Evolutionary conservation across 2,329 filamentous ascomycete species (phyloP).

Genomic region (Pseudogymnoascus sp.): DNA sequence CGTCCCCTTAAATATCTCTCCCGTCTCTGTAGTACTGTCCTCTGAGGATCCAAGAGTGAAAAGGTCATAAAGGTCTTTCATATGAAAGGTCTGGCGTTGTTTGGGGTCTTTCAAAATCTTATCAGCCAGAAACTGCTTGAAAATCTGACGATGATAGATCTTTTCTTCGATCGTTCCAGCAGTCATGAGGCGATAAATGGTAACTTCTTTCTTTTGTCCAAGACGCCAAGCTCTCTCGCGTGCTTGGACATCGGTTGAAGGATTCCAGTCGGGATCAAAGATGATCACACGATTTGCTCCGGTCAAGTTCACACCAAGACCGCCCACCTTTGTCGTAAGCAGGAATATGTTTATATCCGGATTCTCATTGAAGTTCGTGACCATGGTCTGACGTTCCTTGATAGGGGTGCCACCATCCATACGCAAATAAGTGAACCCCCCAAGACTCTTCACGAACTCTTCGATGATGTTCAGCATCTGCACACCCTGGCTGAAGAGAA

Average conservation of each 20-base stretch:
- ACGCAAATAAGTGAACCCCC: conserved; percentile 66
- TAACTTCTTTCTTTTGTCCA: conserved; percentile 89
- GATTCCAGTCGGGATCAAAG: conserved; percentile 98
- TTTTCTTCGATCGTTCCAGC: conserved; percentile 98
- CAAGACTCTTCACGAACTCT: conserved; percentile 60
- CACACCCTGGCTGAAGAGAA: conserved; percentile 86
- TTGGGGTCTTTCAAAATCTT: conserved; percentile 93
- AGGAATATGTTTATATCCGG: conserved; percentile 78
- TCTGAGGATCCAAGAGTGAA: conserved; percentile 67
- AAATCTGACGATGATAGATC: conserved; percentile 97
- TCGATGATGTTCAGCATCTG: conserved; percentile 96
- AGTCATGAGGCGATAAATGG: conserved; percentile 96
- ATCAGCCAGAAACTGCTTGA: conserved; percentile 95
- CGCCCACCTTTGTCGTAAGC: conserved; percentile 90
- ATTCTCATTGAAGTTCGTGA: conserved; percentile 85
- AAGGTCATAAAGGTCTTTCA: conserved; percentile 83
- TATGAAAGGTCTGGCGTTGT: conserved; percentile 81
- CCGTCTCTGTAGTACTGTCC: conserved; percentile 70
- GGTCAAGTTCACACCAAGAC: conserved; percentile 86
- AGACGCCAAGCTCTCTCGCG: conserved; percentile 92
- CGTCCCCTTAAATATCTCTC: conserved; percentile 77
- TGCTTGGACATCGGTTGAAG: conserved; percentile 90
- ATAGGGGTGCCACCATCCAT: conserved; percentile 94
- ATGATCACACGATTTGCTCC: conserved; percentile 95
- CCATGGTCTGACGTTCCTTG: conserved; percentile 77